phyloP scores from a whole-genome alignment of 257 asterid species.

The Coffea canephora region DNA sequence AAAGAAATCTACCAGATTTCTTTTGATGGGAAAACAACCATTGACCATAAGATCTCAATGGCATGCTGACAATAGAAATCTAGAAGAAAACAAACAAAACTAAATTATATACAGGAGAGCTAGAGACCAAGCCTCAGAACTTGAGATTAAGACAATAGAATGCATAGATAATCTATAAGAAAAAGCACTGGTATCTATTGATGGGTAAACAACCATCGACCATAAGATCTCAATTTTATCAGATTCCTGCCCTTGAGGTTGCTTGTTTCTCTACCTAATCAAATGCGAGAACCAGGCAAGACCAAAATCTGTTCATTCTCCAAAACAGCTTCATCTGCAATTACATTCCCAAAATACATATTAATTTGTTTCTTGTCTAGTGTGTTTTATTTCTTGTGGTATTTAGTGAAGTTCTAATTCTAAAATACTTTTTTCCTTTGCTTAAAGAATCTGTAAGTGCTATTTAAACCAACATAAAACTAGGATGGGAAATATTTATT shows the following conservation, averaged over 20 bases:
- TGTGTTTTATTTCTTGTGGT: not conserved
- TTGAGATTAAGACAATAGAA: not conserved
- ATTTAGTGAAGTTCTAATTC: not conserved
- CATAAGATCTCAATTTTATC: not conserved
- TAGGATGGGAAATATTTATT: slow-evolving; percentile 10
- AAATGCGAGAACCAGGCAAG: not conserved
- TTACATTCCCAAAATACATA: not conserved
- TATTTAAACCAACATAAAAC: slow-evolving; percentile 1
- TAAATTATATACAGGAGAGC: not conserved
- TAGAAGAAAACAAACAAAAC: not conserved
- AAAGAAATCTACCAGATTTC: too few species aligned
- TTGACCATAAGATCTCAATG: not conserved
- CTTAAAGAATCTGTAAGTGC: not conserved
- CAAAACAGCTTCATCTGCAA: not conserved
- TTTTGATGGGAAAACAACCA: too few species aligned
- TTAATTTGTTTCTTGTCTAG: not conserved
- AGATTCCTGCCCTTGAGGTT: not conserved
- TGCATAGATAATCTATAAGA: not conserved
- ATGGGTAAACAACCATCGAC: not conserved
- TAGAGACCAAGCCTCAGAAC: not conserved
- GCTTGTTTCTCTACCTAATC: not conserved
- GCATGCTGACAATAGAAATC: not conserved
- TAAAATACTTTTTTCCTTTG: too few species aligned
- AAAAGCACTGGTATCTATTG: not conserved
- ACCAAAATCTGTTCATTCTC: not conserved